Evolutionary conservation across 306 rosid genomes (phyloP), one percentile per base, ranked within the genome.

Genomic region (Quercus berberidifolia): DNA sequence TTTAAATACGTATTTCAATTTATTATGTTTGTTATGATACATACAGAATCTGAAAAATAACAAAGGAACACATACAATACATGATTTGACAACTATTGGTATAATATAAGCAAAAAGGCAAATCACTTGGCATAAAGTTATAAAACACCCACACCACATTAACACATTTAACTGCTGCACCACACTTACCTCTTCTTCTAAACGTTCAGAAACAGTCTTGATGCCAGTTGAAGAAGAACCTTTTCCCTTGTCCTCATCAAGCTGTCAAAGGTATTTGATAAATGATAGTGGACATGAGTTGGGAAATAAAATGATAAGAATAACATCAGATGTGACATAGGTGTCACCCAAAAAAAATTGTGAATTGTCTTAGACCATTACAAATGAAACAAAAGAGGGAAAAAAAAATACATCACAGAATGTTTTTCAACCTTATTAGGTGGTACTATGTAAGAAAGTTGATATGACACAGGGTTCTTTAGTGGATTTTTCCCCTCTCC

Each of bases 201-300:
- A 73, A 49, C 94, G 96, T 75, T 95, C 98, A 71, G 94, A 85
- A 64, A 93, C 85, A 33, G 88, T 69, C 89, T 89, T 95, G 69
- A 86, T 88, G 74, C 78, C 78, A 64, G 93, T 68, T 52, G 80
- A 70, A 70, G 93, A 77, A 71, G 94, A 86, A 80, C 83, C 78
- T 90, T 95, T 93, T 69, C 87, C 91, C 88, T 93, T 95, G 78
- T 93, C 98, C 79, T 90, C 97, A 19, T 95, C 97, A 74, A 79
- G 74, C 99, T 95, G 88, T 72, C 77, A 68, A 84, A 80, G 70
- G 60, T 79, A 82, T 31, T 75, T 8, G 71, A 84, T 9, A 58
- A 80, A 56, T 30, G 65, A 20, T 4, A 84, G 60, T 49, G 71
- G 74, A 74, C 20, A 83, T 73, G 75, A 59, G 71, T 54, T 60